Percentiles rank a stretch among this genome's conserved stretches.
Evolutionary conservation across 345 rosid genomes (phyloP).

Genomic region (Syzygium aromaticum): DNA sequence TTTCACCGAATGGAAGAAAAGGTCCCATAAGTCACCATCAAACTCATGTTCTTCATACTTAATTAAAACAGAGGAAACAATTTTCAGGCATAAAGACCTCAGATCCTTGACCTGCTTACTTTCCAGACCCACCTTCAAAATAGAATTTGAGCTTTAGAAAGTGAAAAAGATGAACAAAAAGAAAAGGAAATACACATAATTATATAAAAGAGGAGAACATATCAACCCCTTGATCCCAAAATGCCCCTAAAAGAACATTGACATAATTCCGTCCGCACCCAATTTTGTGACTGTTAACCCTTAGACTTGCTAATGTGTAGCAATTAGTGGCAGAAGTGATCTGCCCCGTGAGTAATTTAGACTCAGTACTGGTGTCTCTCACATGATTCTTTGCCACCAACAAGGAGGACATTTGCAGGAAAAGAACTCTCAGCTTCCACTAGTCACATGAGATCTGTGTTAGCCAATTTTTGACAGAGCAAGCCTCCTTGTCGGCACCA

Average conservation of each 20-base stretch:
- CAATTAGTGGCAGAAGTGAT: neutral
- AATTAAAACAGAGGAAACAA: slow-evolving; percentile 57
- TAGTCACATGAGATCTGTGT: neutral
- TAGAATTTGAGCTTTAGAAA: neutral
- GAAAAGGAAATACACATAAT: neutral
- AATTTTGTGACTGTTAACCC: neutral
- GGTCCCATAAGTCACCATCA: slow-evolving; percentile 74
- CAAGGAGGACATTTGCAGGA: neutral
- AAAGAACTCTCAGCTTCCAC: neutral
- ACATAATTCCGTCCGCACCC: neutral
- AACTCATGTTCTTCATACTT: slow-evolving; percentile 75
- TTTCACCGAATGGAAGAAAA: slow-evolving; percentile 66
- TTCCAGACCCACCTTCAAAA: slow-evolving; percentile 39
- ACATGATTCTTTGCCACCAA: neutral
- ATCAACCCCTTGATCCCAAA: neutral
- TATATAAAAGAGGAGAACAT: neutral
- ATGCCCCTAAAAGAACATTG: neutral
- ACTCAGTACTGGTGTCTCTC: neutral
- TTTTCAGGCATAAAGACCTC: slow-evolving; percentile 74
- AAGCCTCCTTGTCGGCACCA: neutral
- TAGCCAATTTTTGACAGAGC: neutral
- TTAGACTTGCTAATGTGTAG: neutral
- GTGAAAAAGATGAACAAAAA: neutral
- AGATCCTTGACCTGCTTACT: slow-evolving; percentile 63
- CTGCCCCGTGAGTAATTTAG: neutral